A percentile compares a stretch with the other conserved stretches of the same genome.
phyloP scores from a whole-genome alignment of 2,329 filamentous ascomycete genomes.

The Sporothrix euskadiensis region DNA sequence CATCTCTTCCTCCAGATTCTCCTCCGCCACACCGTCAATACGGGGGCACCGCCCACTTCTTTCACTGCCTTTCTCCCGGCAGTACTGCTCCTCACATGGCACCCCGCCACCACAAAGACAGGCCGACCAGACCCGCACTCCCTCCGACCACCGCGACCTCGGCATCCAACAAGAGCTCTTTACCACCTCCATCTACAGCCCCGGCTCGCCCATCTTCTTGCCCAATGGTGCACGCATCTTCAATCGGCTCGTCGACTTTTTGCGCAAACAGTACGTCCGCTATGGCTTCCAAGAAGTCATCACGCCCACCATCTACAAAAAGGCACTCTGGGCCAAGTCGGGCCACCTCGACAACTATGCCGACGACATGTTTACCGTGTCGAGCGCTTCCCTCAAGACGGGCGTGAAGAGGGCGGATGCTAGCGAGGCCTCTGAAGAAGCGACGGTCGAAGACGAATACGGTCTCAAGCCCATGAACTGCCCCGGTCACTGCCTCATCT shows the following conservation, averaged over 20 bases:
- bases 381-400: slow-evolving; percentile 51
- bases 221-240: slow-evolving; percentile 81
- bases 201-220: slow-evolving; percentile 81
- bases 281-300: slow-evolving; percentile 89
- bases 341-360: slow-evolving; percentile 89
- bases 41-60: not conserved
- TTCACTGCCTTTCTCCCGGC: not conserved
- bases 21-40: not conserved
- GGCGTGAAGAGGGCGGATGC: slow-evolving; percentile 42
- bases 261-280: slow-evolving; percentile 78
- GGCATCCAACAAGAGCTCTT: slow-evolving; percentile 72
- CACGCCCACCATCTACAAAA: slow-evolving; percentile 88
- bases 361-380: slow-evolving; percentile 88
- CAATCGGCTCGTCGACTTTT: slow-evolving; percentile 77
- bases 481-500: slow-evolving; percentile 88
- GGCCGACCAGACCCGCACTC: slow-evolving; percentile 34
- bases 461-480: slow-evolving; percentile 96
- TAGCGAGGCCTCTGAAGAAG: not conserved
- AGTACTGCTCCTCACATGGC: slow-evolving; percentile 40
- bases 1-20: not conserved
- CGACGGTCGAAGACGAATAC: slow-evolving; percentile 61
- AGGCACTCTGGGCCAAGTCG: slow-evolving; percentile 79
- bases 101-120: not conserved
- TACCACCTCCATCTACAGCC: slow-evolving; percentile 75
- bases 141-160: slow-evolving; percentile 60